phyloP scores from a whole-genome alignment of 192 early-diverging fungal species.

The Jimgerdemannia flammicorona region DNA sequence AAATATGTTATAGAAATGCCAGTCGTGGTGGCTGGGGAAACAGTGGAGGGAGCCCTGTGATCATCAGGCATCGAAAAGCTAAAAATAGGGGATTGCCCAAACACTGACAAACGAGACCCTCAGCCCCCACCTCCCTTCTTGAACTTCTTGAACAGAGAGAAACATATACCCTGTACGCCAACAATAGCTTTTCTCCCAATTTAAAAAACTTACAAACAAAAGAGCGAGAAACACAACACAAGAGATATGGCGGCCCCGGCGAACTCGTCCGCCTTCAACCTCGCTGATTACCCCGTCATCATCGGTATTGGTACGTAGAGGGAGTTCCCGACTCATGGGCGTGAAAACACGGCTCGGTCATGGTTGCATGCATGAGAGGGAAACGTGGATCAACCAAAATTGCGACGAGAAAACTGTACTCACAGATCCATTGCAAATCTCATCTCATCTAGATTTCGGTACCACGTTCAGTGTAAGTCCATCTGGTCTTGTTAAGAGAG shows the following conservation, averaged over 20 bases:
- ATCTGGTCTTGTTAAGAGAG: not conserved
- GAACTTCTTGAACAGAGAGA: too few species aligned
- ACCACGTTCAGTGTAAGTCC: conserved; percentile 3
- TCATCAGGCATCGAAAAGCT: too few species aligned
- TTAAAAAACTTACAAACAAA: too few species aligned
- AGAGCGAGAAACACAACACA: too few species aligned
- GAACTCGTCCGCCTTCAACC: not conserved
- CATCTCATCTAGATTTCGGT: not conserved
- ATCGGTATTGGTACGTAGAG: not conserved
- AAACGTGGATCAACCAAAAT: not conserved
- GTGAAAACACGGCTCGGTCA: not conserved
- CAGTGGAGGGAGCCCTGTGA: too few species aligned
- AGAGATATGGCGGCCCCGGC: not conserved
- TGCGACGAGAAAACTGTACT: not conserved
- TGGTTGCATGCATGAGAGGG: not conserved
- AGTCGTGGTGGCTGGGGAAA: too few species aligned
- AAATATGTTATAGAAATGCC: too few species aligned
- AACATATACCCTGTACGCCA: too few species aligned
- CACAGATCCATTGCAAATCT: not conserved
- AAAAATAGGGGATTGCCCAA: too few species aligned
- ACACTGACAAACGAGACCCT: too few species aligned
- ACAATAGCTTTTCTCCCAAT: too few species aligned
- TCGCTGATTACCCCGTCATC: not conserved
- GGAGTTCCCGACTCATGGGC: not conserved
- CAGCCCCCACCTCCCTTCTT: too few species aligned